These are phyloP conservation scores for Quercus phellos DNA, from an alignment of 331 rosid genomes.

Conservation along the genomic window DNA sequence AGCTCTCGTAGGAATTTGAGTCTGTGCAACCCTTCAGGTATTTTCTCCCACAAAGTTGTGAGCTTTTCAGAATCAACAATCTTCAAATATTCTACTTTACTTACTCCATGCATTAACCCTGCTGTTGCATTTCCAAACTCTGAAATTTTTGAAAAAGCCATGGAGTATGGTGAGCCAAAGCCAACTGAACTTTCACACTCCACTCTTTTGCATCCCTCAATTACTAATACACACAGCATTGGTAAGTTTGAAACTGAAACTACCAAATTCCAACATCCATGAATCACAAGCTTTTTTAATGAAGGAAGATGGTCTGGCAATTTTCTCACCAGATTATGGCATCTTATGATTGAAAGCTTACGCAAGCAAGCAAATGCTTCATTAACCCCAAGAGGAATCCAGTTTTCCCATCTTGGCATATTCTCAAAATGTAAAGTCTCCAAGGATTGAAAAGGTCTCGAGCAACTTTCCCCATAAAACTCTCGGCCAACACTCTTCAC, in stretches of 20 bases:
- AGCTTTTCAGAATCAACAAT: background rate
- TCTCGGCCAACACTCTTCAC: slow-evolving; percentile 5
- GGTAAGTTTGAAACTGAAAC: slow-evolving; percentile 13
- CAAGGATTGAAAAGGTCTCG: slow-evolving; percentile 9
- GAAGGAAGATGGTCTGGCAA: slow-evolving; percentile 15
- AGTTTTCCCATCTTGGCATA: slow-evolving; percentile 19
- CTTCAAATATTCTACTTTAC: background rate
- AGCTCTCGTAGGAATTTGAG: background rate
- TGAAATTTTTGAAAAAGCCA: background rate
- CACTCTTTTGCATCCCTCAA: slow-evolving; percentile 5
- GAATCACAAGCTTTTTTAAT: background rate
- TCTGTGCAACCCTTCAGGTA: no score
- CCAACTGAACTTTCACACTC: background rate
- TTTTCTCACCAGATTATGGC: slow-evolving; percentile 12
- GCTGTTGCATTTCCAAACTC: background rate
- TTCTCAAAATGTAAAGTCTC: slow-evolving; percentile 7
- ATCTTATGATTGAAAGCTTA: background rate
- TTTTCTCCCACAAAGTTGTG: background rate
- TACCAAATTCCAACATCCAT: background rate
- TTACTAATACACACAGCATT: background rate
- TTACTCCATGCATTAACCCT: background rate
- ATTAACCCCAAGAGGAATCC: slow-evolving; percentile 1
- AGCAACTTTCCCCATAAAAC: slow-evolving; percentile 11
- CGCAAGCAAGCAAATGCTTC: slow-evolving; percentile 11
- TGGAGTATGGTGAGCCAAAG: background rate